A percentile compares a stretch with the other conserved stretches of the same genome.
Conservation (phyloP, 2,329 filamentous ascomycete species). For the Hysterium pulicare region DNA sequence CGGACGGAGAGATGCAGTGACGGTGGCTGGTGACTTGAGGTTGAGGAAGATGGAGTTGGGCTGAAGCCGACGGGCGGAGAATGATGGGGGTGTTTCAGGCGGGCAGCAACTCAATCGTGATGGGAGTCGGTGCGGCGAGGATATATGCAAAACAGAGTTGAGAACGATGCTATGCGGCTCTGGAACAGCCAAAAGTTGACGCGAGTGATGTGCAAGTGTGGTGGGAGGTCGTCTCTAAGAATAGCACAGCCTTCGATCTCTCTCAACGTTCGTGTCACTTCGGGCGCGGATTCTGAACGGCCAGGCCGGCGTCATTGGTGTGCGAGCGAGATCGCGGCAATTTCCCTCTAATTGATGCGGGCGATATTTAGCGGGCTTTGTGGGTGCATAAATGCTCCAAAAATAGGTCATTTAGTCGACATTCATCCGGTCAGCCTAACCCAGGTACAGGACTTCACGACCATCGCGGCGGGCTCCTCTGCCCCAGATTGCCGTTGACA, state of each 20-base stretch:
- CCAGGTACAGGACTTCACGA: background rate
- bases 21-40: background rate
- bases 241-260: background rate
- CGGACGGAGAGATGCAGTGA: background rate
- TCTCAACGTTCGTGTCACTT: background rate
- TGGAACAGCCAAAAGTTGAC: background rate
- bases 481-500: background rate
- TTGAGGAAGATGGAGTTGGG: background rate
- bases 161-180: slow-evolving; percentile 4
- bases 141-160: background rate
- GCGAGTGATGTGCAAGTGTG: background rate
- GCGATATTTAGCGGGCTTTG: background rate
- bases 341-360: no score
- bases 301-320: background rate
- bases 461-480: background rate
- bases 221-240: background rate
- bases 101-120: background rate
- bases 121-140: background rate
- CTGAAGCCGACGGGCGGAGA: background rate
- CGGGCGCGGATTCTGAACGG: background rate
- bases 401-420: background rate
- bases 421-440: background rate
- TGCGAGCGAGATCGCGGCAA: background rate
- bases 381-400: background rate
- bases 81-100: slow-evolving; percentile 1